phyloP scores from a whole-genome alignment of 2,329 filamentous ascomycete genomes.

The Beauveria asiatica region DNA sequence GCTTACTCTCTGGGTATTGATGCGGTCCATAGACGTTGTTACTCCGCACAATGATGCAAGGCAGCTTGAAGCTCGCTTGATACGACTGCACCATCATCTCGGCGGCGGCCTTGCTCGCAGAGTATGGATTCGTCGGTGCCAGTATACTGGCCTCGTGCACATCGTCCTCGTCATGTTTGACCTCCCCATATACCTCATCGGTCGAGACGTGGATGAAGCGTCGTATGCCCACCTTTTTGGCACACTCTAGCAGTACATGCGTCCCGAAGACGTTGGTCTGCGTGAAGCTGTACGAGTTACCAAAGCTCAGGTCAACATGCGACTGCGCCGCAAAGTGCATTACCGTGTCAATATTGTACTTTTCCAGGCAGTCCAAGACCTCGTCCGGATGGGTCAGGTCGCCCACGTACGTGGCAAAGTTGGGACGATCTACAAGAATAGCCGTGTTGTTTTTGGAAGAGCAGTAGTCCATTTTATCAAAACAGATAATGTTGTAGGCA shows the following conservation, averaged over 20 bases:
- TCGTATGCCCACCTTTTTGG: constrained; percentile 60
- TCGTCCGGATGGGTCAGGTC: constrained; percentile 65
- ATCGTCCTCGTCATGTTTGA: constrained; percentile 62
- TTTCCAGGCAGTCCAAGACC: constrained; percentile 62
- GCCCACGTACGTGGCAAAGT: constrained; percentile 73
- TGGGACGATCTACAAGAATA: constrained; percentile 55
- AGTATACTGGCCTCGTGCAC: constrained; percentile 65
- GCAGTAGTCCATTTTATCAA: constrained; percentile 81
- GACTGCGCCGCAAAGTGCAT: constrained; percentile 83
- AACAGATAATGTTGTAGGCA: constrained; percentile 70
- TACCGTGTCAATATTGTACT: constrained; percentile 67
- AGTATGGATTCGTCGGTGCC: constrained; percentile 74
- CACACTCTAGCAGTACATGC: constrained; percentile 72
- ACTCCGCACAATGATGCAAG: constrained; percentile 69
- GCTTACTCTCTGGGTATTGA: constrained; percentile 73
- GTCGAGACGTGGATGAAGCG: constrained; percentile 78
- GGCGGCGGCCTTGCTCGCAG: constrained; percentile 71
- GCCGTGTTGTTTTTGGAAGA: constrained; percentile 72
- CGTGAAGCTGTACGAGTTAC: constrained; percentile 74
- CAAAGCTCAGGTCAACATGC: constrained; percentile 75
- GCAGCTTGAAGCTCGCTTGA: constrained; percentile 72
- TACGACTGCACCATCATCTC: constrained; percentile 88
- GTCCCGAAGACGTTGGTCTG: constrained; percentile 77
- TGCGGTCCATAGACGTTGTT: constrained; percentile 85
- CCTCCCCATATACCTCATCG: constrained; percentile 79